Base-by-base conservation (phyloP, 2,329 filamentous ascomycete species). In the Epichloe coenophiala region DNA sequence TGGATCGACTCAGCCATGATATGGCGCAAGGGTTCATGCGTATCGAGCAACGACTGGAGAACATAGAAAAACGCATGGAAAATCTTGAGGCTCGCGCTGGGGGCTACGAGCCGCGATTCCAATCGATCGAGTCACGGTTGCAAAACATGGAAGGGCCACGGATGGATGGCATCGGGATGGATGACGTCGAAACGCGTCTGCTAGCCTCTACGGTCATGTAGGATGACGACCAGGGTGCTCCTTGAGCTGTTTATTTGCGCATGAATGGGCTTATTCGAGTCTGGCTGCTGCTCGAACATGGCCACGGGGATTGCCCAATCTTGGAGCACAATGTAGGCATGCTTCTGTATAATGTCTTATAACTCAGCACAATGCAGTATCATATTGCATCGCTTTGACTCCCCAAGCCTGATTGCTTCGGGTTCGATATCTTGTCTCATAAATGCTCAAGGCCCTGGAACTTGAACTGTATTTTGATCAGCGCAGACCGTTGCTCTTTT, bases 1-100 rank as follows among this genome's bases (percentile, higher is more conserved):
- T 81, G 31, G 78, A 81, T 54, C 74, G 78, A 33, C 68, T 81
- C 53, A 71, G 68, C 51, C 77, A 80, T 59, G 78, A 81, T 38
- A 70, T 80, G 61, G 62, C 65, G 2, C 73, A 78, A 53, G 74
- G 74, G 5, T 68, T 81, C 52, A 63, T 69, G 55, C 70, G 73
- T 45, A 69, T 81, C 43, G 72, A 75, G 54, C 66, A 69, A 53
- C 69, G 70, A 3, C 67, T 77, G 7, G 74, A 77, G 15, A 68
- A 68, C 46, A 69, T 80, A 27, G 71, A 77, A 58, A 77, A 77
- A 62, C 70, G 76, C n/a, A 65, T 80, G 51, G 74, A 78, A 17
- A 69, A 70, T 44, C 67, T 81, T 35, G 76, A 80, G 59, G 64
- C 65, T 46, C 68, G 69, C 46, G 61, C 66, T n/a, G 63, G 62